Conservation (phyloP, 768 basidiomycete genomes). For the Lentinula raphanica region DNA sequence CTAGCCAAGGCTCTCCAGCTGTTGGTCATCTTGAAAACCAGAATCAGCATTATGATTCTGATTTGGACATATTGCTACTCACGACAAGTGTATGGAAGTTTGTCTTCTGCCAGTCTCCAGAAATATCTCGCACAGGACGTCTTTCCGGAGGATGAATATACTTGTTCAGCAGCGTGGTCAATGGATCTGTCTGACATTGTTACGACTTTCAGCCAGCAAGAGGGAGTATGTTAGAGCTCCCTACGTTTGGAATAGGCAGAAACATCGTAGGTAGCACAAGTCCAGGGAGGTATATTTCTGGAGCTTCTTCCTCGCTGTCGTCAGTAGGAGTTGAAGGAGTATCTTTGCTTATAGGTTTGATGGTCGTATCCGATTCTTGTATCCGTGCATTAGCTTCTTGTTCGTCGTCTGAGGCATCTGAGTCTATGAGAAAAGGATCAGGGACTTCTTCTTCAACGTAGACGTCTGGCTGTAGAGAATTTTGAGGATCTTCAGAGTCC, state of each 20-base stretch:
- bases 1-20: conserved; percentile 82
- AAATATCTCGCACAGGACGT: conserved; percentile 67
- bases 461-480: neutral
- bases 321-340: conserved; percentile 44
- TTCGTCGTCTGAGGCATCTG: conserved; percentile 30
- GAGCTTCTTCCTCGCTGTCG: conserved; percentile 39
- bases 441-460: conserved; percentile 41
- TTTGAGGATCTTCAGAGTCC: neutral
- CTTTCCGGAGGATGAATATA: conserved; percentile 74
- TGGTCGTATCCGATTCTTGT: no score
- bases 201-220: conserved; percentile 55
- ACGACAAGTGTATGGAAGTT: conserved; percentile 82
- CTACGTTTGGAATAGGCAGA: conserved; percentile 85
- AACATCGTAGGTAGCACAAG: conserved; percentile 76
- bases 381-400: conserved; percentile 26
- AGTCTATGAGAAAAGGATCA: conserved; percentile 59
- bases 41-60: conserved; percentile 14
- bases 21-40: conserved; percentile 75
- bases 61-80: conserved; percentile 30
- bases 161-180: conserved; percentile 77
- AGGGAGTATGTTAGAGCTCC: conserved; percentile 47
- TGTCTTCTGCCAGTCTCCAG: conserved; percentile 65
- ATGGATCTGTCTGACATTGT: conserved; percentile 70
- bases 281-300: conserved; percentile 61
- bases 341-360: conserved; percentile 57